These are phyloP conservation scores for Rhynchospora tenuis DNA, from an alignment of 176 grass and related monocot species.

Conservation along the genomic window DNA sequence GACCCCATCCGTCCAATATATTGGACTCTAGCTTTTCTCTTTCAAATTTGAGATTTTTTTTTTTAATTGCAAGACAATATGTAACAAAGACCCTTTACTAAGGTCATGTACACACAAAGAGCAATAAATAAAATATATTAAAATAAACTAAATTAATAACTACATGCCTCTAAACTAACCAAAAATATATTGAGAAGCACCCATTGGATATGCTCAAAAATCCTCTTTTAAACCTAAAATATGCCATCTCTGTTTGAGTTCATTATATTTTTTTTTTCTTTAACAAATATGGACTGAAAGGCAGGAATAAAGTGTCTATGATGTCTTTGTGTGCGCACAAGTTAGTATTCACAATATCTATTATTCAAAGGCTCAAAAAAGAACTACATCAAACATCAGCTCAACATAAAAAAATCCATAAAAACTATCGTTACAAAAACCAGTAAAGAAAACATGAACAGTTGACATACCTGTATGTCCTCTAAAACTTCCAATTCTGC, in stretches of 20 bases:
- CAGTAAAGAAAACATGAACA: not conserved
- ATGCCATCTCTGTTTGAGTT: not conserved
- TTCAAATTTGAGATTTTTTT: not conserved
- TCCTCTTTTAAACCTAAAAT: too few species aligned
- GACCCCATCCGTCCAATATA: too few species aligned
- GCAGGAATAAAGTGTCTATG: too few species aligned
- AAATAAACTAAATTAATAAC: too few species aligned
- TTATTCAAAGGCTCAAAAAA: not conserved
- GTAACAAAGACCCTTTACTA: not conserved
- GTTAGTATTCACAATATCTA: too few species aligned
- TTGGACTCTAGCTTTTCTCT: too few species aligned
- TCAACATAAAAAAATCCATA: not conserved
- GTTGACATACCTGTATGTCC: slow-evolving; percentile 47
- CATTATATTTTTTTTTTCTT: not conserved
- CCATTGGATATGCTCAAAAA: too few species aligned
- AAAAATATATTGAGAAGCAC: too few species aligned
- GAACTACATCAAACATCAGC: not conserved
- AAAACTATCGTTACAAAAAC: not conserved
- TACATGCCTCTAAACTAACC: too few species aligned
- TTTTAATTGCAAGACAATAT: not conserved
- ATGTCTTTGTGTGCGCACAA: too few species aligned
- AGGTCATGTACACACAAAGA: not conserved
- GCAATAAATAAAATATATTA: not conserved
- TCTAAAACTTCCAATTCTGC: slow-evolving; percentile 56
- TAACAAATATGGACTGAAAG: too few species aligned